Base-by-base conservation (phyloP, 306 rosid species). In the Ormosia semicastrata region DNA sequence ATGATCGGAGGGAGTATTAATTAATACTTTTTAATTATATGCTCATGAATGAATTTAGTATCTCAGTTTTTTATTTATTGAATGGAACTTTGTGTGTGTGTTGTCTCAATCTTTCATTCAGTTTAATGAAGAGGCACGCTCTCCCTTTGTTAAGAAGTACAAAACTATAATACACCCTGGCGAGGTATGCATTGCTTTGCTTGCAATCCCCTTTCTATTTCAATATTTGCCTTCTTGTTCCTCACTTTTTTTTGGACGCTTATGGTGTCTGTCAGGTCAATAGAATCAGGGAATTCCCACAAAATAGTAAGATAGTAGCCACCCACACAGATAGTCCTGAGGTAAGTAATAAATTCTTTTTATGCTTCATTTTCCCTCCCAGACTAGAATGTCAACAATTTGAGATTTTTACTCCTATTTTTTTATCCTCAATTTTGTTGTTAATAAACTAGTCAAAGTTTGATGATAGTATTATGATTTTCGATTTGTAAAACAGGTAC, bases 81-180 rank as follows among this genome's bases (percentile, higher is more conserved):
- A 49, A 32, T 4, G 15, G 34, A 15, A 8, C 15, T 47, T 32
- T 71, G 47, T 46, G 17, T 5, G 54, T 49, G 3, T 11, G 3
- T n/a, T 56, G 36, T 15, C 11, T 36, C 10, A 2, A 18, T 57
- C 8, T 73, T 15, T 11, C 88, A 92, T 11, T 5, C 88, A 93
- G 98, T 96, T 96, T 85, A 93, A 96, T 71, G 99, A 96, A 67
- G 99, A 96, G 76, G 89, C 99, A 0, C 94, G 97, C 29, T 96
- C 99, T 4, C 99, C 98, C 14, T 96, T 93, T 87, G 97, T 96
- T 0, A 93, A 92, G 87, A 96, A 96, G 92, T 84, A 71, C 89
- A 96, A 96, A 70, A 93, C 99, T 44, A 92, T 96, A 67, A 88
- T 96, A 43, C 99, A 96, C 81, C 99, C 99, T 37, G 99, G 99